Evolutionary conservation across 2,329 filamentous ascomycete species (phyloP).

Genomic region (Botryotinia calthae): DNA sequence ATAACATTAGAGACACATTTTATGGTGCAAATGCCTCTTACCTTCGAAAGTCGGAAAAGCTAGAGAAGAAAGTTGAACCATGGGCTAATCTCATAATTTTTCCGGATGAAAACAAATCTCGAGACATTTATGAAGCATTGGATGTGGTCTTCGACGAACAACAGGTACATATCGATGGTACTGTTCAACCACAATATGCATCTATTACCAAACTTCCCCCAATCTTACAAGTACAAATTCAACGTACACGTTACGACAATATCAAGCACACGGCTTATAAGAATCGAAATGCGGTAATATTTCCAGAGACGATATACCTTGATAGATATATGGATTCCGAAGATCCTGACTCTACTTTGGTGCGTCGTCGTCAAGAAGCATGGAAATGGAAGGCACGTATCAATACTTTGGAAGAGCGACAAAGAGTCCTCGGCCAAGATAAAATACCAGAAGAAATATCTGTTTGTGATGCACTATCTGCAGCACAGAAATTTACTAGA

Average conservation of each 20-base stretch:
- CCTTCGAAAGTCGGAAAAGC: constrained; percentile 49
- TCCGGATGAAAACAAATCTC: constrained; percentile 48
- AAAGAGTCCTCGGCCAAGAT: constrained; percentile 29
- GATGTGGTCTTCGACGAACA: constrained; percentile 83
- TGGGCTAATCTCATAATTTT: constrained; percentile 59
- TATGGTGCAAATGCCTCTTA: constrained; percentile 62
- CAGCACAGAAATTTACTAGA: constrained; percentile 44
- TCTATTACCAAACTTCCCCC: constrained; percentile 77
- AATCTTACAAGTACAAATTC: constrained; percentile 84
- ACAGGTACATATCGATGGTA: constrained; percentile 64
- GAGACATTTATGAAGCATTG: constrained; percentile 78
- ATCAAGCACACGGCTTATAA: constrained; percentile 61
- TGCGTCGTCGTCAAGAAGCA: constrained; percentile 62
- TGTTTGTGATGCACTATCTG: constrained; percentile 35
- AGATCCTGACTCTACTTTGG: constrained; percentile 54
- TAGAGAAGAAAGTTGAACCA: constrained; percentile 45
- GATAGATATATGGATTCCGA: constrained; percentile 80
- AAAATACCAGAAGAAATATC: constrained; percentile 28
- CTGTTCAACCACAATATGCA: constrained; percentile 60
- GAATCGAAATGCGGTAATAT: constrained; percentile 71
- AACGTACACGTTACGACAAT: constrained; percentile 72
- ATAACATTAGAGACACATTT: constrained; percentile 72
- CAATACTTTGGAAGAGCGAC: constrained; percentile 48
- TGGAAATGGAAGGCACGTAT: constrained; percentile 74
- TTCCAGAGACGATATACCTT: constrained; percentile 80